phyloP scores from a whole-genome alignment of 805 yeast genomes.

The Saturnispora saitoi region DNA sequence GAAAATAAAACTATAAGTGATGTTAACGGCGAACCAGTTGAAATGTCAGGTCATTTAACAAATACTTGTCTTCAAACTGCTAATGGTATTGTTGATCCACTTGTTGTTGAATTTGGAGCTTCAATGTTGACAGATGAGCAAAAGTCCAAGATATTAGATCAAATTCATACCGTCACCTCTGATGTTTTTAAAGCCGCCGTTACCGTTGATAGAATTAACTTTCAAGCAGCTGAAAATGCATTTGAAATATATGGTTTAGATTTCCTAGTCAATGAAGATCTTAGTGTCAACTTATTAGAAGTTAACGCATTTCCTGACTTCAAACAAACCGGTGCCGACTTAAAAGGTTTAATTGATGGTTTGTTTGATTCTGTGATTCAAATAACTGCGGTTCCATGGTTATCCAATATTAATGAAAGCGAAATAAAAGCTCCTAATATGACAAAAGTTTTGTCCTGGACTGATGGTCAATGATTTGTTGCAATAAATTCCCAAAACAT shows the following conservation, averaged over 20 bases:
- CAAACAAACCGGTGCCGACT: conserved; percentile 81
- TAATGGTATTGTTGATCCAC: conserved; percentile 33
- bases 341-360: conserved; percentile 56
- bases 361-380: conserved; percentile 40
- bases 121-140: conserved; percentile 31
- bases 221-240: conserved; percentile 72
- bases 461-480: not conserved
- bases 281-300: conserved; percentile 59
- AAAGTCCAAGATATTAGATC: conserved; percentile 37
- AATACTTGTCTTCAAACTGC: conserved; percentile 78
- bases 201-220: conserved; percentile 73
- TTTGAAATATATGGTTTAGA: conserved; percentile 87
- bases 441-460: conserved; percentile 11
- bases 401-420: conserved; percentile 1
- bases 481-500: too few species aligned
- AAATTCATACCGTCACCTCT: conserved; percentile 51
- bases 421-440: conserved; percentile 4
- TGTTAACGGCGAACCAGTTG: conserved; percentile 27
- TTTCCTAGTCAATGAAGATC: conserved; percentile 57
- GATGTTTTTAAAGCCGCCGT: conserved; percentile 79
- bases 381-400: conserved; percentile 8
- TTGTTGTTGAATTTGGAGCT: conserved; percentile 46
- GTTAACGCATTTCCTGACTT: conserved; percentile 95
- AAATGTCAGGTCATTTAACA: conserved; percentile 74
- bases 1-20: conserved; percentile 19